phyloP scores from a whole-genome alignment of 169 alveolate genomes.

The Plasmodium vivax region DNA sequence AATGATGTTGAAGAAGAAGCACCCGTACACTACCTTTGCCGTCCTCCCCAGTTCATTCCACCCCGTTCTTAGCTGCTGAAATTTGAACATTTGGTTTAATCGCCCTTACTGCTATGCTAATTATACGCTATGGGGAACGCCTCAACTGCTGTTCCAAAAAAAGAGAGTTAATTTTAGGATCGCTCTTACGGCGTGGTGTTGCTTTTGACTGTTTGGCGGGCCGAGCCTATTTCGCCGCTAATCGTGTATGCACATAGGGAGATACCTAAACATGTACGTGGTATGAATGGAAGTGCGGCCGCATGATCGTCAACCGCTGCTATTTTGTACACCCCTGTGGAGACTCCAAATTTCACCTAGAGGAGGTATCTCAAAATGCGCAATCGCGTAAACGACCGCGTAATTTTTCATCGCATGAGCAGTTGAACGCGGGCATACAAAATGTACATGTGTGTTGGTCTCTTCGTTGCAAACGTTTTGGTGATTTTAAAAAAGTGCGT shows the following conservation, averaged over 20 bases:
- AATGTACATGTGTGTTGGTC: background rate
- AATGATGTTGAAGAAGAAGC: conserved; percentile 56
- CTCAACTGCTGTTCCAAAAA: background rate
- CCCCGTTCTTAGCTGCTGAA: conserved; percentile 24
- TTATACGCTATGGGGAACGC: background rate
- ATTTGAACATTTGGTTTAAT: conserved; percentile 35
- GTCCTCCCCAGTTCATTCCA: conserved; percentile 61
- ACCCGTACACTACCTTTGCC: conserved; percentile 66
- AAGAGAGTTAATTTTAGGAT: background rate
- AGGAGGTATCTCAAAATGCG: background rate
- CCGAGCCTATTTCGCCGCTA: background rate
- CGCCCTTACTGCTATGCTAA: background rate
- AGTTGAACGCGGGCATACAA: background rate
- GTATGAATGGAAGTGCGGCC: background rate
- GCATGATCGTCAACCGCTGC: background rate
- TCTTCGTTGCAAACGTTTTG: background rate
- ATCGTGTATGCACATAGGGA: background rate
- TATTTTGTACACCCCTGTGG: background rate
- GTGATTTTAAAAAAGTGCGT: background rate
- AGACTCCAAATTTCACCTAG: background rate
- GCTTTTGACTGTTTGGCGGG: background rate
- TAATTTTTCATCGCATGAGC: background rate
- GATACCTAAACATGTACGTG: background rate
- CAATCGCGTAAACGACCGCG: background rate
- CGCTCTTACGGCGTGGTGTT: background rate